phyloP scores from a whole-genome alignment of 192 early-diverging fungal genomes.

The Coemansia sp. region DNA sequence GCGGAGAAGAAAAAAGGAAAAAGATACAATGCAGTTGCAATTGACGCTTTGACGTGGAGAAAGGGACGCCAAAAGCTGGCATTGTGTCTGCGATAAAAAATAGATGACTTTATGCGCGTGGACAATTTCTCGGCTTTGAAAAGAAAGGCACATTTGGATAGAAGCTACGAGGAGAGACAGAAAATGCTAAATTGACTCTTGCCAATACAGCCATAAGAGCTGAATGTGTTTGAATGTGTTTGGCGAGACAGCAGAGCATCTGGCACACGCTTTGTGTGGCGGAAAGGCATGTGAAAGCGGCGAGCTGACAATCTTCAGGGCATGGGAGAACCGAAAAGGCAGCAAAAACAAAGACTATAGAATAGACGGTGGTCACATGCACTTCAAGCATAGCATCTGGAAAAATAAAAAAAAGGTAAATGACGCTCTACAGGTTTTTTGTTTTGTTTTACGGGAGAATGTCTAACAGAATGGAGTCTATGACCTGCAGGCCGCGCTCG shows the following conservation, averaged over 20 bases:
- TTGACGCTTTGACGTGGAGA: not conserved
- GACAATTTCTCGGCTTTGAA: too few species aligned
- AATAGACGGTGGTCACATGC: conserved; percentile 12
- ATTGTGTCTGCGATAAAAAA: not conserved
- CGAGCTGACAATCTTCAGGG: not conserved
- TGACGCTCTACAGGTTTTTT: not conserved
- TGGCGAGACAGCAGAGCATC: not conserved
- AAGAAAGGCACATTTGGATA: too few species aligned
- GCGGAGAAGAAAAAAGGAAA: conserved; percentile 4
- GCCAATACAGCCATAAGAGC: too few species aligned
- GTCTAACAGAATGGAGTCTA: conserved; percentile 41
- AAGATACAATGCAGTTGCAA: not conserved
- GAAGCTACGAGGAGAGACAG: not conserved
- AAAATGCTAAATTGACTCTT: not conserved
- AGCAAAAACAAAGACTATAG: not conserved
- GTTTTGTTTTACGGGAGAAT: conserved; percentile 20
- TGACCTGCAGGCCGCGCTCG: conserved; percentile 38
- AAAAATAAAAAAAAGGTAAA: not conserved
- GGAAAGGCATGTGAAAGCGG: conserved; percentile 17
- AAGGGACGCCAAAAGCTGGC: not conserved
- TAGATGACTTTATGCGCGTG: too few species aligned
- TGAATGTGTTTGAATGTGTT: too few species aligned
- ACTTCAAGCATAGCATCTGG: not conserved
- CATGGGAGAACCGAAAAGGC: too few species aligned
- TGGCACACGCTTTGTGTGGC: not conserved